phyloP scores from a whole-genome alignment of 192 early-diverging fungal genomes.

The Rhizophlyctis rosea region DNA sequence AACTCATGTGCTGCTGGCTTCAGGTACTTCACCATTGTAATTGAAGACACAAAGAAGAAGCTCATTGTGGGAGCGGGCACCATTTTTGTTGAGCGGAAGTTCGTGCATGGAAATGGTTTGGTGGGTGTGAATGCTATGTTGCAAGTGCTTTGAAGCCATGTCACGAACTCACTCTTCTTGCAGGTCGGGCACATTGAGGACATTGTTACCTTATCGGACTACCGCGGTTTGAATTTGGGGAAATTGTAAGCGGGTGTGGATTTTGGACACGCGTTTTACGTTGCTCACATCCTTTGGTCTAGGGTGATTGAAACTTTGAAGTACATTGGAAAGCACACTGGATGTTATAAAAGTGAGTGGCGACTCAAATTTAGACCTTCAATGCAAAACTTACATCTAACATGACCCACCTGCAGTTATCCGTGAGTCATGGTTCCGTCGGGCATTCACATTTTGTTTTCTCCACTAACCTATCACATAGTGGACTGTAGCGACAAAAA shows the following conservation, averaged over 20 bases:
- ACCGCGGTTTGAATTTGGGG: slow-evolving; percentile 54
- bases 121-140: slow-evolving; percentile 41
- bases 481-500: slow-evolving; percentile 68
- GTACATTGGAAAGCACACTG: slow-evolving; percentile 65
- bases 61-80: slow-evolving; percentile 82
- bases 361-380: not conserved
- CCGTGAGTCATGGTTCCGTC: slow-evolving; percentile 25
- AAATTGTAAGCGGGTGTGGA: slow-evolving; percentile 28
- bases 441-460: not conserved
- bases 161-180: not conserved
- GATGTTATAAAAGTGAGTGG: slow-evolving; percentile 83
- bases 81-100: slow-evolving; percentile 88
- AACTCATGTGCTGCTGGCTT: not conserved
- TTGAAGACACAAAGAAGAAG: slow-evolving; percentile 66
- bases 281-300: not conserved
- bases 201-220: slow-evolving; percentile 49
- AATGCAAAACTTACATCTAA: too few relatives aligned
- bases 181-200: slow-evolving; percentile 73
- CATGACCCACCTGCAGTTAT: slow-evolving; percentile 52
- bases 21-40: slow-evolving; percentile 74
- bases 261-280: not conserved
- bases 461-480: slow-evolving; percentile 12
- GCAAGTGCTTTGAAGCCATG: slow-evolving; percentile 6
- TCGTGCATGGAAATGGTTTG: slow-evolving; percentile 75
- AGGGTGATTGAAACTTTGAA: slow-evolving; percentile 84